Evolutionary conservation across 306 rosid genomes (phyloP).

Genomic region (Trichosanthes cucumerina): DNA sequence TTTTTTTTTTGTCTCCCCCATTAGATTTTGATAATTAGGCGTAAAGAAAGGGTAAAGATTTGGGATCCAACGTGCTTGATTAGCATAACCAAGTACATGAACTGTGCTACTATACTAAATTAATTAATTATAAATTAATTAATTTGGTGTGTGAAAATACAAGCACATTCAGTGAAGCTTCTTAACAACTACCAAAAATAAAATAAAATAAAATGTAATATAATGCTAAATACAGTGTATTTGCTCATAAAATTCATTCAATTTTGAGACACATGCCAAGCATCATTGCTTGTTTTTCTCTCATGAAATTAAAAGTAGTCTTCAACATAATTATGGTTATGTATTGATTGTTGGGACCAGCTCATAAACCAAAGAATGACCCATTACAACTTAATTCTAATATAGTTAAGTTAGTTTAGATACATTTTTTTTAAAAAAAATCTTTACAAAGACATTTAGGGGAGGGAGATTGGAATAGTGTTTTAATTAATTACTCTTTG

Average conservation of each 20-base stretch:
- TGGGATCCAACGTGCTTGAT: not conserved
- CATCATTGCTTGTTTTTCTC: not conserved
- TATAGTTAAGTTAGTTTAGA: not conserved
- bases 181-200: not conserved
- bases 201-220: too few species aligned
- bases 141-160: not conserved
- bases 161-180: constrained; percentile 3
- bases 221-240: not conserved
- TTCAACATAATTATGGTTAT: not conserved
- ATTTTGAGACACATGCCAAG: not conserved
- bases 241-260: not conserved
- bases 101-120: not conserved
- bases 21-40: not conserved
- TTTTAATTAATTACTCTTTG: not conserved
- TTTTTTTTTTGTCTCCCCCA: not conserved
- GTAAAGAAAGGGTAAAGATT: not conserved
- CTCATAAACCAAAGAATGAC: not conserved
- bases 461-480: too few species aligned
- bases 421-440: too few species aligned
- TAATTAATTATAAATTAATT: not conserved
- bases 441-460: not conserved
- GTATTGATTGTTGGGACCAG: not conserved
- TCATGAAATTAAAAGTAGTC: not conserved
- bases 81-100: constrained; percentile 3
- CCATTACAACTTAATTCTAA: not conserved